Evolutionary conservation across 78 protist species (phyloP).

Genomic region (Dictyostelium brefeldianum): DNA sequence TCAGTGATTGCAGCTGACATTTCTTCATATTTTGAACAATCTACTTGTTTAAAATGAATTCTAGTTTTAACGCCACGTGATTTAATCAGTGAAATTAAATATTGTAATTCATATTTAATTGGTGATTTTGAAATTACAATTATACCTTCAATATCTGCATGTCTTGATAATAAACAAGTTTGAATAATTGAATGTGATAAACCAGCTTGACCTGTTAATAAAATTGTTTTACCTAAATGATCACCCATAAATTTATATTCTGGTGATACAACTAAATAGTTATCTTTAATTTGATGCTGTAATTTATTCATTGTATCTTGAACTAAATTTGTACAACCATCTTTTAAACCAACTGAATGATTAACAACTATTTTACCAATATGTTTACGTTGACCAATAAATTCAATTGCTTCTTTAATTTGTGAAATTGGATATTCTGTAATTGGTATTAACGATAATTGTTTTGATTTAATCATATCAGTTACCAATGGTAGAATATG

Average conservation of each 20-base stretch:
- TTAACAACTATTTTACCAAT: slow-evolving; percentile 11
- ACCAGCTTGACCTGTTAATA: slow-evolving; percentile 68
- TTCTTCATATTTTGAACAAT: not conserved
- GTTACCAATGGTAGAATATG: not conserved
- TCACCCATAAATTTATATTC: not conserved
- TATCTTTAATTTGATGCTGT: not conserved
- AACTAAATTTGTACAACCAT: not conserved
- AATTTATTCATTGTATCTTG: not conserved
- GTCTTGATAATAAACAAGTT: not conserved
- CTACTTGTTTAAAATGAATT: slow-evolving; percentile 2
- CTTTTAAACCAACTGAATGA: not conserved
- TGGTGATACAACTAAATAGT: not conserved
- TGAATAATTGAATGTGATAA: not conserved
- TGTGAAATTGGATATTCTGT: not conserved
- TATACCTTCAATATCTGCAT: not conserved
- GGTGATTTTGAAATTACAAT: slow-evolving; percentile 28
- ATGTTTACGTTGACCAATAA: not conserved
- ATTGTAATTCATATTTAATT: slow-evolving; percentile 49
- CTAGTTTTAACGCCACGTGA: not conserved
- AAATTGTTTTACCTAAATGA: not conserved
- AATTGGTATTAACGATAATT: not conserved
- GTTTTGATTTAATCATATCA: not conserved
- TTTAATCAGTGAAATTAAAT: not conserved
- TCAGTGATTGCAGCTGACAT: not conserved
- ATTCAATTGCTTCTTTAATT: slow-evolving; percentile 3